Base-by-base conservation (phyloP, 2,329 filamentous ascomycete genomes). In the Lasiodiplodia hormozganensis region DNA sequence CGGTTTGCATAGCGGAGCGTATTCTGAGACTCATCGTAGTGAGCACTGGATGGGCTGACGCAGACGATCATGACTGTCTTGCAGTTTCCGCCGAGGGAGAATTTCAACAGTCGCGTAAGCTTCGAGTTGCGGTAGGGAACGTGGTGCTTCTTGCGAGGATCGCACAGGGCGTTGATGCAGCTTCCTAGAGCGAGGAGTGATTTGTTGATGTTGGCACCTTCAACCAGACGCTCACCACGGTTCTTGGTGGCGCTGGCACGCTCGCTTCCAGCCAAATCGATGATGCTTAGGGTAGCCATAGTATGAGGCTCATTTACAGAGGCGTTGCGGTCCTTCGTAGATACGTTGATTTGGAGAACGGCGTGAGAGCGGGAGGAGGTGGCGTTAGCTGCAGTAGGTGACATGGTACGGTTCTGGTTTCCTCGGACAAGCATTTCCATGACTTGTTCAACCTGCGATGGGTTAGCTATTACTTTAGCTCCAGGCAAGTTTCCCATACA, bases 51-150 rank as follows among this genome's bases (percentile, higher is more conserved):
- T 1, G 96, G 96, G 73, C 94, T 97, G 66, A 99, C 93, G 76
- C 96, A 99, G 31, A 99, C 96, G 79, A 99, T 98, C 96, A 99
- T 99, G 78, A 99, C 96, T 0, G 96, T 99, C 82, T 94, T 96
- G 86, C 96, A 99, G 80, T 99, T 99, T 3, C 96, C 96, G 36
- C 96, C 96, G 0, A 99, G 88, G 0, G 95, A 97, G 81, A 99
- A 99, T 76, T 99, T 99, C 66, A 99, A 87, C 4, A 99, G 85
- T 65, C 96, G 90, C 0, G 96, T 99, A 67, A 99, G 89, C 76
- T 98, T 99, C 71, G 95, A 98, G 82, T 99, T 98, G 74, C 96
- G 89, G 82, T 99, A 99, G 0, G 96, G 96, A 16, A 99, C 92
- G 79, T 99, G 96, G 73, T 96, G 96, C 72, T 89, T 91, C 82